Evolutionary conservation across 2,329 filamentous ascomycete species (phyloP).

Genomic region (Colletotrichum gigasporum): DNA sequence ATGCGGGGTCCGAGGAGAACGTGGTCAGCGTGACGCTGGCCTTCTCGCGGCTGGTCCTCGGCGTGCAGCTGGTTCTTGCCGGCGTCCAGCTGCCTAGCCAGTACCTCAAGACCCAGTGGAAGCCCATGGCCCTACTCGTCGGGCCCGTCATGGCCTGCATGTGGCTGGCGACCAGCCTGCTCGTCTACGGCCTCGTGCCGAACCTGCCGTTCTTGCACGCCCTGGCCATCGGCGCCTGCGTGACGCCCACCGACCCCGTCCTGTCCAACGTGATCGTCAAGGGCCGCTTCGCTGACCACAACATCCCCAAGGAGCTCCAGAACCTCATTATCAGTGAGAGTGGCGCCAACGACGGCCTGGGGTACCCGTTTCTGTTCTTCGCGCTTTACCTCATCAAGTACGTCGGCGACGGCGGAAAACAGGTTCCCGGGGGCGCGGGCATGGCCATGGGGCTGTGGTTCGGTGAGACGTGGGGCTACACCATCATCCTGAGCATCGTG

Average conservation of each 20-base stretch:
- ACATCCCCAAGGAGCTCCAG: conserved; percentile 84
- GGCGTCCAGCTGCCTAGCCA: conserved; percentile 88
- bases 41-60: conserved; percentile 87
- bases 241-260: conserved; percentile 93
- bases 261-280: conserved; percentile 92
- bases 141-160: conserved; percentile 87
- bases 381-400: conserved; percentile 87
- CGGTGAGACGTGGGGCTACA: conserved; percentile 85
- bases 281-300: conserved; percentile 91
- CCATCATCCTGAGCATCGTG: conserved; percentile 78
- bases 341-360: conserved; percentile 88
- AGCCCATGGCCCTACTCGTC: conserved; percentile 75
- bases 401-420: conserved; percentile 64
- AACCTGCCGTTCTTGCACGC: conserved; percentile 79
- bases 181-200: conserved; percentile 82
- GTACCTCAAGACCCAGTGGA: conserved; percentile 84
- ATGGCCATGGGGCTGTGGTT: conserved; percentile 85
- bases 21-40: conserved; percentile 80
- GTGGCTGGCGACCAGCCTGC: conserved; percentile 84
- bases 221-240: conserved; percentile 81
- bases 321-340: conserved; percentile 84
- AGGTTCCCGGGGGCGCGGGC: conserved; percentile 65
- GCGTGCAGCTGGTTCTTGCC: conserved; percentile 88
- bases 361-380: conserved; percentile 89
- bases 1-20: conserved; percentile 67